Evolutionary conservation across 129 eudicot genomes (phyloP).

Genomic region (Lactuca sativa): DNA sequence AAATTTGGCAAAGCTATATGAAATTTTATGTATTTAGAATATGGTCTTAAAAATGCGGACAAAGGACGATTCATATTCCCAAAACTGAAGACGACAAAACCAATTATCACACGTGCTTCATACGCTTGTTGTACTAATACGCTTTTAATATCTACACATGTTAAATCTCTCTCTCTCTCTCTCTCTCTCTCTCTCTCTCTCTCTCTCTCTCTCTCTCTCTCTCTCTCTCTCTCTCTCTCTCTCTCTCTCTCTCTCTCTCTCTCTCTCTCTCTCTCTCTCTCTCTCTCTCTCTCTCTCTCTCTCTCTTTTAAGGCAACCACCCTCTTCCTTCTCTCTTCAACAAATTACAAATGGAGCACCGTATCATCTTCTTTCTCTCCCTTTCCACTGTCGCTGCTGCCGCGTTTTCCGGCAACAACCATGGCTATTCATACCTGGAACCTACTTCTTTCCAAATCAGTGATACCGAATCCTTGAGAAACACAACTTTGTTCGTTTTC

Average conservation of each 20-base stretch:
- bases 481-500: constrained; percentile 23
- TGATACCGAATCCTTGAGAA: constrained; percentile 12
- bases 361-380: constrained; percentile 16
- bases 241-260: constrained; percentile 26
- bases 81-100: constrained; percentile 9
- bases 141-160: constrained; percentile 32
- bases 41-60: constrained; percentile 13
- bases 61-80: constrained; percentile 15
- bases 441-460: neutral
- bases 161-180: constrained; percentile 23
- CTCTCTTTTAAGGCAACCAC: constrained; percentile 3
- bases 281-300: constrained; percentile 13
- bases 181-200: constrained; percentile 27
- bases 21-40: neutral
- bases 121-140: neutral
- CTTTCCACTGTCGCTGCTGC: constrained; percentile 9
- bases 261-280: constrained; percentile 27
- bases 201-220: constrained; percentile 28
- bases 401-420: constrained; percentile 1
- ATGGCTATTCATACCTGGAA: constrained; percentile 6
- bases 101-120: constrained; percentile 30
- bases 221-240: constrained; percentile 26
- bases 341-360: constrained; percentile 26
- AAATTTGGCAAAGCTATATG: neutral
- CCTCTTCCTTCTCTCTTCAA: neutral